Conservation (phyloP, 805 yeast species). For the Maudiozyma pseudohumilis region DNA sequence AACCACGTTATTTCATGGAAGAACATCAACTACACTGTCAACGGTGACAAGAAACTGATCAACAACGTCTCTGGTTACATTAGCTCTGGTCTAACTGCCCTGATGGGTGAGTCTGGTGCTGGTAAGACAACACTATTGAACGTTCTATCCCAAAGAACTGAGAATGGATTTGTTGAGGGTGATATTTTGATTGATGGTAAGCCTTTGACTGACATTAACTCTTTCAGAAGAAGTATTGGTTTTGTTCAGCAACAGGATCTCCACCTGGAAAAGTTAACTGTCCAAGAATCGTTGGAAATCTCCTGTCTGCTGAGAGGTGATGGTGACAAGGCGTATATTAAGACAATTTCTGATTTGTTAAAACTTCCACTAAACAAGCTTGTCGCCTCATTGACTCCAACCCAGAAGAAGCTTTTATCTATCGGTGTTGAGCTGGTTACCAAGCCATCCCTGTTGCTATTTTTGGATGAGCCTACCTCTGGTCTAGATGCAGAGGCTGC, state of each 20-base stretch:
- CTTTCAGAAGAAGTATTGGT: constrained; percentile 47
- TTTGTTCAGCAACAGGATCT: constrained; percentile 54
- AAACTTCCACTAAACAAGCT: constrained; percentile 34
- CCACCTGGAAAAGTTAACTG: constrained; percentile 42
- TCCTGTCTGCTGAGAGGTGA: constrained; percentile 42
- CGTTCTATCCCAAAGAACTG: constrained; percentile 41
- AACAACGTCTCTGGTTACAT: constrained; percentile 53
- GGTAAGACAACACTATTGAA: constrained; percentile 54
- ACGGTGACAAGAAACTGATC: constrained; percentile 27
- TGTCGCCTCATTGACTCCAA: constrained; percentile 46
- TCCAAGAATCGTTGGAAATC: constrained; percentile 43
- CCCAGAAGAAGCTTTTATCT: constrained; percentile 44
- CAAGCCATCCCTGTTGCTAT: constrained; percentile 42
- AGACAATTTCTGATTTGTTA: constrained; percentile 32
- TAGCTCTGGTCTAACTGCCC: constrained; percentile 53
- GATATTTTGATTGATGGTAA: constrained; percentile 48
- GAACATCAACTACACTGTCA: constrained; percentile 46
- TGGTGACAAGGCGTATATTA: constrained; percentile 23
- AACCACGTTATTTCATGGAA: constrained; percentile 53
- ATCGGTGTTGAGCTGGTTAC: constrained; percentile 49
- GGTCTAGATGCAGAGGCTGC: constrained; percentile 53
- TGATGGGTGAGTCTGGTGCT: constrained; percentile 62
- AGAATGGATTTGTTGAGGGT: constrained; percentile 49
- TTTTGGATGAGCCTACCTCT: constrained; percentile 54
- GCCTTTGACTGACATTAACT: constrained; percentile 31